A percentile compares a stretch with the other conserved stretches of the same genome.
Evolutionary conservation across 345 rosid species (phyloP).

Genomic region (Eucalyptus decipiens): DNA sequence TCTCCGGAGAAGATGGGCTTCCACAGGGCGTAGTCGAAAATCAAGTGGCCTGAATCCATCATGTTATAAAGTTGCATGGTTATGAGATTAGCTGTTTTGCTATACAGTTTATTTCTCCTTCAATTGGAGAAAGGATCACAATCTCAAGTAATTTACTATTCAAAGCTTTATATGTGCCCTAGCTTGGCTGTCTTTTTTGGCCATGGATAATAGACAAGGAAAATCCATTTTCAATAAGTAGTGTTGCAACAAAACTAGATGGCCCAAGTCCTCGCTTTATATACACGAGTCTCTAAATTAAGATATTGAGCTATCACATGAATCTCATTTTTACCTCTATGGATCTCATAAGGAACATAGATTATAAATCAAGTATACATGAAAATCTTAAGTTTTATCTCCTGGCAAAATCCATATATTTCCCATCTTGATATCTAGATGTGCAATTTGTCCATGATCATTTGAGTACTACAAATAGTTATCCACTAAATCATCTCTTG

Average conservation of each 20-base stretch:
- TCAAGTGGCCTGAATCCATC: constrained; percentile 68
- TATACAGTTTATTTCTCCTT: neutral
- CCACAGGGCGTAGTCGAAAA: constrained; percentile 91
- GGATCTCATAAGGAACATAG: neutral
- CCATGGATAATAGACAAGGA: neutral
- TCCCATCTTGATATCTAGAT: neutral
- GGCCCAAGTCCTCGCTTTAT: neutral
- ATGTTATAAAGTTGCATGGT: constrained; percentile 58
- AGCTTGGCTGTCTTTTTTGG: neutral
- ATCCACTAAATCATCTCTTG: neutral
- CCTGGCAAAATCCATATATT: neutral
- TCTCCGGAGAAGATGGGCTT: constrained; percentile 94
- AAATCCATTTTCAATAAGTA: neutral
- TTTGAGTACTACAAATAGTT: neutral
- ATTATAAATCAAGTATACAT: neutral
- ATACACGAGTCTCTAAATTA: neutral
- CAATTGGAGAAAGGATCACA: neutral
- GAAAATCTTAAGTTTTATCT: neutral
- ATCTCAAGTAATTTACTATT: neutral
- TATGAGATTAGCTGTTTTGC: constrained; percentile 45
- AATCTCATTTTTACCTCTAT: neutral
- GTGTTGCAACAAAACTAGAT: neutral
- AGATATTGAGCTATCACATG: neutral
- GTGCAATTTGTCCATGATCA: neutral
- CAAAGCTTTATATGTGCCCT: neutral